Evolutionary conservation across 2,329 filamentous ascomycete genomes (phyloP).

Genomic region (Phialemonium atrogriseum): DNA sequence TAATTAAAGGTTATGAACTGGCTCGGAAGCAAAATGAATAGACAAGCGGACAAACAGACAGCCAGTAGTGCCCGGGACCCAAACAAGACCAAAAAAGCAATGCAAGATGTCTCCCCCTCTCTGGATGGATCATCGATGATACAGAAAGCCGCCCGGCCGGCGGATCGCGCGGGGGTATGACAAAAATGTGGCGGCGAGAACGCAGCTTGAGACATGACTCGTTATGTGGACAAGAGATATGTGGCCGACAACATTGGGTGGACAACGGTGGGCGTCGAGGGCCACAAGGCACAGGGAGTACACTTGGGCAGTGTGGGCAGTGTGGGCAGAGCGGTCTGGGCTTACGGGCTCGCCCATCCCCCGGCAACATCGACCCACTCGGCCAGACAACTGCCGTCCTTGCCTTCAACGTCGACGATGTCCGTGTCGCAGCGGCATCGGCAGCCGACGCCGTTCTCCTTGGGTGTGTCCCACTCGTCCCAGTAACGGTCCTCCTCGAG

Average conservation of each 20-base stretch:
- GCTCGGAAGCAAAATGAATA: no score
- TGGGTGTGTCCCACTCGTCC: slow-evolving; percentile 76
- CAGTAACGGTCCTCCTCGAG: slow-evolving; percentile 94
- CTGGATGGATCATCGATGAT: no score
- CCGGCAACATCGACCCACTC: slow-evolving; percentile 98
- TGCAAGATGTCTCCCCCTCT: no score
- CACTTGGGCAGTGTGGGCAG: slow-evolving; percentile 2
- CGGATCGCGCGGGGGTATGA: no score
- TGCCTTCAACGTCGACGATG: slow-evolving; percentile 95
- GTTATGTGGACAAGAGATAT: not conserved
- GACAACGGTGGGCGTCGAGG: not conserved
- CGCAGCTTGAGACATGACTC: slow-evolving; percentile 3
- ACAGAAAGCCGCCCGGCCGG: no score
- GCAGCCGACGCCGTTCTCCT: slow-evolving; percentile 95
- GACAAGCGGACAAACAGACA: no score
- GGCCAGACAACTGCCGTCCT: slow-evolving; percentile 86
- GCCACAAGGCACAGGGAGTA: not conserved
- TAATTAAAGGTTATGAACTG: no score
- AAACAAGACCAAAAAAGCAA: no score
- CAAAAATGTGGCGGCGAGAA: no score
- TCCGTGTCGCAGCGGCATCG: slow-evolving; percentile 95
- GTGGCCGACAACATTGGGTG: no score
- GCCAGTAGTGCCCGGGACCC: no score
- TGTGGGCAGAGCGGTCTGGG: slow-evolving; percentile 2
- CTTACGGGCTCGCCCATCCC: slow-evolving; percentile 62